Conservation (phyloP, 352 stramenopile species). For the Vaucheria bursata region DNA sequence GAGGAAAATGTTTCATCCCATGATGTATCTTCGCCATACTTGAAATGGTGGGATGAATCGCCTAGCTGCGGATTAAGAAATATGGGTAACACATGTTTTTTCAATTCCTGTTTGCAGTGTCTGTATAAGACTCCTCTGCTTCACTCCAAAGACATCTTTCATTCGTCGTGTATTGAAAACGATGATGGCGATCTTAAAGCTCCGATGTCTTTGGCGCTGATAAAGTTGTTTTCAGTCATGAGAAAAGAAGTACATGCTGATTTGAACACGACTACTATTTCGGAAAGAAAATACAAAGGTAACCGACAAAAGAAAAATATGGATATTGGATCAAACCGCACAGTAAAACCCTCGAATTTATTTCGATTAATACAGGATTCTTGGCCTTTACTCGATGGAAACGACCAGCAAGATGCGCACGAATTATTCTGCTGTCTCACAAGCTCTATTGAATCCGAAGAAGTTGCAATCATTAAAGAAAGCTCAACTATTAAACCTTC, state of each 20-base stretch:
- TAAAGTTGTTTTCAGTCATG: neutral
- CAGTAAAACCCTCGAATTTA: conserved; percentile 19
- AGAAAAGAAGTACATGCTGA: neutral
- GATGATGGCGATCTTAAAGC: neutral
- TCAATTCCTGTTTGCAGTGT: neutral
- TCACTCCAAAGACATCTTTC: too few relatives aligned
- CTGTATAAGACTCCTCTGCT: neutral
- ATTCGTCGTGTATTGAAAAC: too few relatives aligned
- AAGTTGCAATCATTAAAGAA: neutral
- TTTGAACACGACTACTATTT: neutral
- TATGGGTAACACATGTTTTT: conserved; percentile 3
- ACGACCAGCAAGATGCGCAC: conserved; percentile 41
- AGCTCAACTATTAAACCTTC: too few relatives aligned
- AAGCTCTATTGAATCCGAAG: conserved; percentile 26
- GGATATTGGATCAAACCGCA: neutral
- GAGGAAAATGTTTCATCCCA: neutral
- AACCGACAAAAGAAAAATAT: neutral
- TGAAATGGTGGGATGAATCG: neutral
- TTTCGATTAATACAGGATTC: conserved; percentile 19
- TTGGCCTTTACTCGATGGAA: conserved; percentile 26
- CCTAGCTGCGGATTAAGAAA: neutral
- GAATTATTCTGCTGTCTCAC: conserved; percentile 34
- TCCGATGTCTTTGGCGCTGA: neutral
- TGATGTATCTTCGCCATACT: too few relatives aligned
- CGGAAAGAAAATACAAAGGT: neutral